Evolutionary conservation across 352 stramenopile genomes (phyloP).

Genomic region (Discostella stelligera): DNA sequence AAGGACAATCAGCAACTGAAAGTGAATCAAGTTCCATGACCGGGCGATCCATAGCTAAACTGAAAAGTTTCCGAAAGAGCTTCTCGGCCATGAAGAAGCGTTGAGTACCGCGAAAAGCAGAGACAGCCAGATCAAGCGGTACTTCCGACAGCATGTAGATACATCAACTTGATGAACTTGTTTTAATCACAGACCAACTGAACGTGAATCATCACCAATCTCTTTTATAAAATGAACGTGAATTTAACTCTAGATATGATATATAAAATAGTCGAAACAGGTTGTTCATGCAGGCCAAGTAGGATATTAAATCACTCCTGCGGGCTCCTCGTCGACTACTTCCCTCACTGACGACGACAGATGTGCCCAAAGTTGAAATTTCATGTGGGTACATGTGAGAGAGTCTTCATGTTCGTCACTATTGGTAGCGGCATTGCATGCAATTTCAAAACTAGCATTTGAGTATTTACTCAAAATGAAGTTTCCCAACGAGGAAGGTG

Average conservation of each 20-base stretch:
- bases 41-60: background rate
- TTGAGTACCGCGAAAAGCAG: background rate
- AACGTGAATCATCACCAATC: background rate
- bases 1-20: background rate
- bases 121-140: background rate
- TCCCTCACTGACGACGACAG: conserved; percentile 21
- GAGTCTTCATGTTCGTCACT: conserved; percentile 4
- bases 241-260: no score
- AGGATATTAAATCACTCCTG: no score
- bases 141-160: no score
- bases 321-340: conserved; percentile 12
- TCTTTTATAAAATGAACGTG: no score
- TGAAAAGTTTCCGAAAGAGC: conserved; percentile 13
- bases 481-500: conserved; percentile 11
- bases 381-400: conserved; percentile 26
- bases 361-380: conserved; percentile 26
- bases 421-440: background rate
- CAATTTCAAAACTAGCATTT: conserved; percentile 1
- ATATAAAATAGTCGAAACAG: no score
- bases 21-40: background rate
- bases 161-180: background rate
- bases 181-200: background rate
- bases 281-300: background rate
- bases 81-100: background rate
- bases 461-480: conserved; percentile 21